phyloP scores from a whole-genome alignment of 2,329 filamentous ascomycete genomes.

The Aspergillus luchuensis region DNA sequence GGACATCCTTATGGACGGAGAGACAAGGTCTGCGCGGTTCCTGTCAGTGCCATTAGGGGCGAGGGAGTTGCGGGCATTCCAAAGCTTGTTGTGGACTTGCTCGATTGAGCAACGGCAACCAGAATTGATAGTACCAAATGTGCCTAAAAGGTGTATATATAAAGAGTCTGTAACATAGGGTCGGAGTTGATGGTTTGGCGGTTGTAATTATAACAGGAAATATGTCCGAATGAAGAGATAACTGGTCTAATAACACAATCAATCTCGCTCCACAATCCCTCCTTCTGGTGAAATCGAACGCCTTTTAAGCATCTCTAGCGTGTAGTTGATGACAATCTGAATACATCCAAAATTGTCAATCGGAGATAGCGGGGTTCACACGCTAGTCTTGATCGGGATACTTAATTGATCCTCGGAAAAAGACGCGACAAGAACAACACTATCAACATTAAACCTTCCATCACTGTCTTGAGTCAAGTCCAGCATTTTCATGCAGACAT shows the following conservation, averaged over 20 bases:
- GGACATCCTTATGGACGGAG: constrained; percentile 66
- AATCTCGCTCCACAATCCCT: too few species aligned
- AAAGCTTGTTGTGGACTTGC: constrained; percentile 43
- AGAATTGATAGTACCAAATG: neutral
- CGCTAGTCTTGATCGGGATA: too few species aligned
- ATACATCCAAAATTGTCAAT: neutral
- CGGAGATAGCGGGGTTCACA: too few species aligned
- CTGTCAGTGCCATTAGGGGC: constrained; percentile 84
- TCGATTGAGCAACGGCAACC: constrained; percentile 31
- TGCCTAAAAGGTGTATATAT: neutral
- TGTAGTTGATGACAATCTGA: neutral
- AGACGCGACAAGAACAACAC: neutral
- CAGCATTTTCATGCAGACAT: neutral
- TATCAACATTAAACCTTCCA: neutral
- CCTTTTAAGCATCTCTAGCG: too few species aligned
- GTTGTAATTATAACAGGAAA: neutral
- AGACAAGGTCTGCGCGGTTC: constrained; percentile 64
- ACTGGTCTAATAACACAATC: too few species aligned
- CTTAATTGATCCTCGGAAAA: neutral
- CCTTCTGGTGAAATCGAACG: too few species aligned
- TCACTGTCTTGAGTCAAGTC: neutral
- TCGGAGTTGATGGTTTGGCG: neutral
- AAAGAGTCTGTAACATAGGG: constrained; percentile 6
- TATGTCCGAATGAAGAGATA: too few species aligned
- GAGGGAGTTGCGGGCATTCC: constrained; percentile 70